Base-by-base conservation (phyloP, 768 basidiomycete species). In the Boletus patriciae region DNA sequence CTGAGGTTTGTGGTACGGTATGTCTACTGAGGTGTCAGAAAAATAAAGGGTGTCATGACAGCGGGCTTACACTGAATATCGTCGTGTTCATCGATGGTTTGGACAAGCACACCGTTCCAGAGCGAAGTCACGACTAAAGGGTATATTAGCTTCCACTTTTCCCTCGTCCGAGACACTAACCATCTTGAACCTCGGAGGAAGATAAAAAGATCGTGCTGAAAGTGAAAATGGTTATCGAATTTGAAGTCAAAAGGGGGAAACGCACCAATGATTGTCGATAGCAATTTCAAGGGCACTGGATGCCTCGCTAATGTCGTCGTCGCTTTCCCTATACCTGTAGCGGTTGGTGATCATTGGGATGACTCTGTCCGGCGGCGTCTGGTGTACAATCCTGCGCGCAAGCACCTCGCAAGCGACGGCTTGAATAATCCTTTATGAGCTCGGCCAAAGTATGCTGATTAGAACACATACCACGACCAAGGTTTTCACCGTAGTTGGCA, bases 251-350 rank as follows among this genome's bases (percentile, higher is more conserved):
- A 46, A 31, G n/a, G 19, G 10, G 44, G 46, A 54, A 43, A 52
- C 66, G 38, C 61, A 93, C 92, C 93, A 92, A 63, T 93, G 85
- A 52, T 91, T 83, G 70, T 98, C 95, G 58, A 96, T 91, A n/a
- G 95, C 94, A 70, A 87, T 76, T 70, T 98, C 95, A 42, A 97
- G 76, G 9, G 89, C 87, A 64, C 89, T 92, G 6, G 83, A 77
- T 62, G 85, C 80, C 42, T 86, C 87, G 57, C 89, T 91, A 45
- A 76, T 72, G 54, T 91, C 91, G 0, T 90, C 93, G 66, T 96
- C 91, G 36, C 77, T 66, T 67, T 92, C 86, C 40, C 76, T 73
- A 65, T 90, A 85, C 55, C 80, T 80, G 72, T 85, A 94, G 4
- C 95, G 82, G 3, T 83, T 86, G 13, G 88, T 86, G 86, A 97